phyloP scores from a whole-genome alignment of 2,329 filamentous ascomycete genomes.

The Ophiocordyceps sinensis region DNA sequence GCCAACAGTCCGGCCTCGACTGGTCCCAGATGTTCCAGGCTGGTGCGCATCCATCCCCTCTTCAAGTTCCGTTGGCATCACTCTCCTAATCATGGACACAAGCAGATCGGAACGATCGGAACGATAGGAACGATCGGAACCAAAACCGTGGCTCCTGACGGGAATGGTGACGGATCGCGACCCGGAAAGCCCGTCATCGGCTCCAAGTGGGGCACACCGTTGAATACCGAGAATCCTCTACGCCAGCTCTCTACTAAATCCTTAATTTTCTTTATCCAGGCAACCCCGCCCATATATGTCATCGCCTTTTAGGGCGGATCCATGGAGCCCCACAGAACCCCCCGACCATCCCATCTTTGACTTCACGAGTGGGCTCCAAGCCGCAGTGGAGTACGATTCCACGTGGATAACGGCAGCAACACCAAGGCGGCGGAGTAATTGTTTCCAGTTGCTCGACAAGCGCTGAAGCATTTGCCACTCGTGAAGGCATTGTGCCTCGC shows the following conservation, averaged over 20 bases:
- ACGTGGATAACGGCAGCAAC: too few relatives aligned
- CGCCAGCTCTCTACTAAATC: slow-evolving; percentile 39
- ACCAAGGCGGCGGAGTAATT: too few relatives aligned
- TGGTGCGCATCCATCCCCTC: slow-evolving; percentile 50
- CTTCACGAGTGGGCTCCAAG: too few relatives aligned
- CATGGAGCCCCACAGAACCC: too few relatives aligned
- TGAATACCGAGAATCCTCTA: slow-evolving; percentile 34
- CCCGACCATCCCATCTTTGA: too few relatives aligned
- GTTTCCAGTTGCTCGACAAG: too few relatives aligned
- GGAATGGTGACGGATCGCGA: slow-evolving; percentile 29
- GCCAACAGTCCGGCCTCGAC: slow-evolving; percentile 51
- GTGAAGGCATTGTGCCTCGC: too few relatives aligned
- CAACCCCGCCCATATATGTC: background rate
- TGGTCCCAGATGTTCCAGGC: slow-evolving; percentile 69
- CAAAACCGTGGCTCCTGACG: slow-evolving; percentile 48
- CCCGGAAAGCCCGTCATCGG: slow-evolving; percentile 31
- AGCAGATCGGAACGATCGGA: slow-evolving; percentile 55
- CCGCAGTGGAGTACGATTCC: too few relatives aligned
- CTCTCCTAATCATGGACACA: slow-evolving; percentile 50
- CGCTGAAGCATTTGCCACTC: too few relatives aligned
- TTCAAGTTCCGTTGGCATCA: slow-evolving; percentile 35
- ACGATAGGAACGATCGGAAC: too few relatives aligned
- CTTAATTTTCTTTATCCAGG: slow-evolving; percentile 41
- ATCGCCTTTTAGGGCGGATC: too few relatives aligned
- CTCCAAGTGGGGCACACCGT: slow-evolving; percentile 33